Evolutionary conservation across 208 protist species (phyloP).

Genomic region (Leishmania mexicana): DNA sequence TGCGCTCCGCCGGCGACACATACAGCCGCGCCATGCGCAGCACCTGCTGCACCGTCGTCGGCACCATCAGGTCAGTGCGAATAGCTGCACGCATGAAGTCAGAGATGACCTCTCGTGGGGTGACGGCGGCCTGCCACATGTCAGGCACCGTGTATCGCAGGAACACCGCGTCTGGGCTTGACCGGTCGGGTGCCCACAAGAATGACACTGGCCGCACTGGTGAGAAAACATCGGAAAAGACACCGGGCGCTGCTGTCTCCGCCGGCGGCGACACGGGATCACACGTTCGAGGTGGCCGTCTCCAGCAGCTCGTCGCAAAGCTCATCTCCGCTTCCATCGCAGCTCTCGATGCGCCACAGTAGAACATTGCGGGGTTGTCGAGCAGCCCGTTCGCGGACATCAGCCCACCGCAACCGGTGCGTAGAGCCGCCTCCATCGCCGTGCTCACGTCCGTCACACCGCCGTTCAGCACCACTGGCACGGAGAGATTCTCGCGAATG

Average conservation of each 20-base stretch:
- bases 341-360: constrained; percentile 4
- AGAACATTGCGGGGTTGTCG: constrained; percentile 84
- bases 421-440: constrained; percentile 49
- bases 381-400: constrained; percentile 88
- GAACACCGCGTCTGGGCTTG: background rate
- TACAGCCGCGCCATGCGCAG: constrained; percentile 75
- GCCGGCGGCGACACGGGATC: background rate
- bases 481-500: constrained; percentile 57
- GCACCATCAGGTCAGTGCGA: constrained; percentile 49
- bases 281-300: background rate
- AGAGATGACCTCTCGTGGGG: constrained; percentile 74
- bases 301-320: background rate
- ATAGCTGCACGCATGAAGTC: constrained; percentile 77
- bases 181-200: constrained; percentile 18
- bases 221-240: background rate
- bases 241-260: background rate
- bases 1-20: constrained; percentile 69
- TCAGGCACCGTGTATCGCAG: constrained; percentile 20
- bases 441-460: constrained; percentile 58
- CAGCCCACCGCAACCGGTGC: constrained; percentile 64
- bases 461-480: constrained; percentile 90
- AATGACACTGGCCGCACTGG: constrained; percentile 23
- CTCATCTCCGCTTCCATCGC: constrained; percentile 10
- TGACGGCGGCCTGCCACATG: constrained; percentile 34
- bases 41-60: constrained; percentile 74